Evolutionary conservation across 2,329 filamentous ascomycete genomes (phyloP), one percentile per base, ranked within the genome.

Genomic region (Pseudonectria foliicola): DNA sequence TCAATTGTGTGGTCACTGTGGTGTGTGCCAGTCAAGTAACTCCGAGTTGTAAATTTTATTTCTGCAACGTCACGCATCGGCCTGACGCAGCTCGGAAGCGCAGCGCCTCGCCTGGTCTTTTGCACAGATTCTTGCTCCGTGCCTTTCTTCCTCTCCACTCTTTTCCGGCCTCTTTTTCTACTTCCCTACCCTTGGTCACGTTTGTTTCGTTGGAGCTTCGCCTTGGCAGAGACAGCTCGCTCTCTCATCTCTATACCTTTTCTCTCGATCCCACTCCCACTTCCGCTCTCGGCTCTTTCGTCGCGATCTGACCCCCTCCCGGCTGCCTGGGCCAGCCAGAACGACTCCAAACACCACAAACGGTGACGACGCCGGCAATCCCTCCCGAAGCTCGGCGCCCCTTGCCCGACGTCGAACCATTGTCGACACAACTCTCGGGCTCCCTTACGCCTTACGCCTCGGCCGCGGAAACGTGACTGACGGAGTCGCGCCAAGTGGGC

Each of bases 401-500:
- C 8, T 21, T 30, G 27, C 33, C 11, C 25, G 24, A 32, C 21
- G 18, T 18, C 27, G 29, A 10, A 33, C 29, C 37, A 32, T 37
- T 34, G 35, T 36, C 38, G 39, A 44, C 34, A 25, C 42, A 44
- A 29, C 46, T 44, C 23, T 35, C 35, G 31, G 38, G 13, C 15
- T 31, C 21, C 28, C 25, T 39, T 28, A 34, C 34, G 35, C 30
- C 33, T 39, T 38, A 32, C 47, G 44, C 37, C 33, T 27, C 48
- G 41, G 31, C 40, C 37, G 29, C 36, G 26, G 31, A 31, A 29
- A 43, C 40, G 35, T 39, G 39, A 39, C 37, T 52, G 50, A 48
- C 52, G 50, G 52, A 46, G 58, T 60, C 58, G 57, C 56, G 47
- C 45, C 42, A 53, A 38, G 44, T 55, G 54, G 50, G 50, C 57